phyloP scores from a whole-genome alignment of 1,284 basidiomycete species.

The Butyriboletus appendiculatus region DNA sequence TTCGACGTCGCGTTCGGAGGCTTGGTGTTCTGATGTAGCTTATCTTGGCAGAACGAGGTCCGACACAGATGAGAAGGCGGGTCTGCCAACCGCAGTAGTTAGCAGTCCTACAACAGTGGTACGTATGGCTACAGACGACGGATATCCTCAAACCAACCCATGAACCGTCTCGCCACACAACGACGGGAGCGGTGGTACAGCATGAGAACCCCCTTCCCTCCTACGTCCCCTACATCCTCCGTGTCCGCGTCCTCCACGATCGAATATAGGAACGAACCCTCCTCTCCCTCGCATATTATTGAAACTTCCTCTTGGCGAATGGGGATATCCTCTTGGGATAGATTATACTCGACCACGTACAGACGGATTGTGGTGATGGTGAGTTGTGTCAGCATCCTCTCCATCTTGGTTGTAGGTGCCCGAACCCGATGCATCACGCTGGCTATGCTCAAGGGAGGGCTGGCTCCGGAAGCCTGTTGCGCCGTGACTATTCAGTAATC shows the following conservation, averaged over 20 bases:
- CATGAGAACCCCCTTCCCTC: constrained; percentile 37
- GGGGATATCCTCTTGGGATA: constrained; percentile 9
- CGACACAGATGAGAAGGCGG: too few species aligned
- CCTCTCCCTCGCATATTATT: constrained; percentile 37
- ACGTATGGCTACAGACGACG: constrained; percentile 5
- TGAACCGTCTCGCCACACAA: neutral
- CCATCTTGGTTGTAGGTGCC: constrained; percentile 2
- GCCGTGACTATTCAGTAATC: constrained; percentile 9
- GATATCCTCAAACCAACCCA: neutral
- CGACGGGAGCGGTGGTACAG: neutral
- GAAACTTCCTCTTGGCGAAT: constrained; percentile 12
- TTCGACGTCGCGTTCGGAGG: too few species aligned
- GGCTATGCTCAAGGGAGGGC: neutral
- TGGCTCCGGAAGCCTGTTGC: neutral
- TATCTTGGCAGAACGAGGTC: too few species aligned
- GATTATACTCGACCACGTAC: constrained; percentile 10
- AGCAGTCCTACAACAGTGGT: neutral
- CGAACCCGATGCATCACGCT: neutral
- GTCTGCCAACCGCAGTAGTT: too few species aligned
- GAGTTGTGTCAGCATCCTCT: neutral
- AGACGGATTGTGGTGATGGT: neutral
- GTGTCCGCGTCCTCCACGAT: constrained; percentile 45
- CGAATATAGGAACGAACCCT: constrained; percentile 33
- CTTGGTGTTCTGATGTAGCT: too few species aligned
- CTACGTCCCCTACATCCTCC: constrained; percentile 48